Base-by-base conservation (phyloP, 208 protist genomes). In the Acanthamoeba triangularis region DNA sequence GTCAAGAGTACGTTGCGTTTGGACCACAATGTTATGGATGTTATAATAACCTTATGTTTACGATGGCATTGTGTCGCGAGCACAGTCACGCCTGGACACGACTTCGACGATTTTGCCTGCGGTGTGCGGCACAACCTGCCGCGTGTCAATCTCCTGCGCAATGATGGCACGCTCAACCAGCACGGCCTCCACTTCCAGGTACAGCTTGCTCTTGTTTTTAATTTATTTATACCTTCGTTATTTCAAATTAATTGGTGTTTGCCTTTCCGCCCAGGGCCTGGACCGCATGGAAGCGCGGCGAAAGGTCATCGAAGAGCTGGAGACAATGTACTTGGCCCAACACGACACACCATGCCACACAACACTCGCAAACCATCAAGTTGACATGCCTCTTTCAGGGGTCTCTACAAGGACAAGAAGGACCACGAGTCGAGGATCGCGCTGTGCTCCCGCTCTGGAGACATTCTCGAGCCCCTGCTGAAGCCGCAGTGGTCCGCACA, bases 401-500 rank as follows among this genome's bases (percentile, higher is more conserved):
- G 90, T 23, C 74, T 95, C 49, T 28, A 41, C 44, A 99, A 98
- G 35, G 97, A 99, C 23, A 98, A 98, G 96, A 96, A 98, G 33
- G 95, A 96, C 54, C 99, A 99, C 96, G 98, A 98, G 94, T 99
- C 99, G 98, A 95, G 96, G 59, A 97, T 99, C 23, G 99, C 99
- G 78, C 92, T 99, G 23, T 99, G 99, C 96, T 99, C 98, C 63
- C 98, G 99, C 67, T 99, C 99, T 33, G 97, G 98, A 5, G 99
- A 99, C 96, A 98, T 99, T 90, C 98, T 99, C 82, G 99, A 99
- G 98, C 99, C 99, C 54, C 96, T 99, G 84, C 95, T 99, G 30
- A 99, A 99, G 97, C 99, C 99, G 78, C 99, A 99, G 98, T 99
- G 99, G 99, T 99, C 99, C 95, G 98, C 99, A n/a, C n/a, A n/a